These are phyloP conservation scores for Chenopodium album DNA, from an alignment of 148 eudicot genomes.

Conservation along the genomic window DNA sequence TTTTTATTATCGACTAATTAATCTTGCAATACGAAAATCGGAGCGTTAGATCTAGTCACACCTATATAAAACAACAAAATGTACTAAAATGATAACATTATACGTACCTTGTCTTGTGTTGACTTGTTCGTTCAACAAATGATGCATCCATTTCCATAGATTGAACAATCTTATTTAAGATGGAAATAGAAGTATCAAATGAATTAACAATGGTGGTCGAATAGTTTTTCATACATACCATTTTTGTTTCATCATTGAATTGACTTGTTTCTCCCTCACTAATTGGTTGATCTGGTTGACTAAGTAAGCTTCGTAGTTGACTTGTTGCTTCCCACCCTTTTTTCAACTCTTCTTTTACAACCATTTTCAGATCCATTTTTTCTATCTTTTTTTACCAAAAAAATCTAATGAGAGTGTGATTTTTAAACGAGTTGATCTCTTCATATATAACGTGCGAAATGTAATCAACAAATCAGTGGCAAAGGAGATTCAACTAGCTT, in stretches of 20 bases:
- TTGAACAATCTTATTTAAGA: background rate
- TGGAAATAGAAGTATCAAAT: background rate
- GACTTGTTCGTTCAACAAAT: background rate
- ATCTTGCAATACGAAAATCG: too few relatives aligned
- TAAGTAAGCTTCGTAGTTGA: background rate
- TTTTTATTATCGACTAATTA: too few relatives aligned
- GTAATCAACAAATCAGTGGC: too few relatives aligned
- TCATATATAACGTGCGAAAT: too few relatives aligned
- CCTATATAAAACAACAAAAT: background rate
- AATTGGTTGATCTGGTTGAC: background rate
- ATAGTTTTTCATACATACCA: background rate
- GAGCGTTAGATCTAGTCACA: background rate
- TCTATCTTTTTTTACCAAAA: background rate
- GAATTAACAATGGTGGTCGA: background rate
- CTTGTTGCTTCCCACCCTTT: background rate
- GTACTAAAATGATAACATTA: background rate
- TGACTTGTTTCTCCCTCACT: background rate
- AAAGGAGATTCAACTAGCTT: too few relatives aligned
- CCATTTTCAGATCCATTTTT: background rate
- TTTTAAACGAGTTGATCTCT: too few relatives aligned
- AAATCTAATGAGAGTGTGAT: too few relatives aligned
- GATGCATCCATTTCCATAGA: background rate
- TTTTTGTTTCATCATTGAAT: background rate
- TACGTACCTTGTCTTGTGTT: background rate
- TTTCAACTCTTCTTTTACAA: background rate